Evolutionary conservation across 2,329 filamentous ascomycete genomes (phyloP), one percentile per base, ranked within the genome.

Genomic region (Pestalotiopsis sp.): DNA sequence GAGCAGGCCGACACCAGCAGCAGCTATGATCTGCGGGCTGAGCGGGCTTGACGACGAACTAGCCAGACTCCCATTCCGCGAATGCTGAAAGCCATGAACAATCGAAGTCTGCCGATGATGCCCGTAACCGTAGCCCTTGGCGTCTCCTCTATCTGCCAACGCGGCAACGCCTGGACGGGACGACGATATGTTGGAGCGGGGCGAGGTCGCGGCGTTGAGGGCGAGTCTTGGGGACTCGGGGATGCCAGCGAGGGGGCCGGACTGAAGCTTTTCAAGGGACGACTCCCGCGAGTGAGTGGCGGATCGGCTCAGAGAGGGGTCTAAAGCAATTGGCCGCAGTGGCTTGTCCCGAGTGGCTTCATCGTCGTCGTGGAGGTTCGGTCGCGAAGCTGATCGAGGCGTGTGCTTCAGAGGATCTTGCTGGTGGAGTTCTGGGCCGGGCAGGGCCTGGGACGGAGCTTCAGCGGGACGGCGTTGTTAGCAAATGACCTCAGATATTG

Each of bases 21-120:
- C 89, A 67, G 92, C 90, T 76, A 95, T 94, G 80, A 94, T 91
- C 80, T 97, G 92, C 67, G 94, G 93, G 80, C 93, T 97, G 75
- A 98, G 85, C 69, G 95, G 95, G 79, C 93, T 97, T 36, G 92
- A 91, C 45, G 92, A 89, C 68, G 92, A 90, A 78, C 93, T 94
- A 72, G 91, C 90, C 76, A 92, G 90, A 82, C 95, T 98, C 75
- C 94, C 92, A 87, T 97, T 97, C 81, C 95, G 87, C 75, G 89
- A 89, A 88, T 99, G 96, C 80, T 97, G 95, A 73, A 97, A 91
- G 76, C 96, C 95, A 89, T 98, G 93, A 68, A 98, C 95, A 75
- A 98, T 98, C 63, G 95, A 98, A 0, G 95, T 97, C 83, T 99
- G 94, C 67, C 96, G 91, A 82, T 98, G 94, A 80, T 99, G 95